Evolutionary conservation across 106 monocot species (phyloP).

Genomic region (Posidonia australis): DNA sequence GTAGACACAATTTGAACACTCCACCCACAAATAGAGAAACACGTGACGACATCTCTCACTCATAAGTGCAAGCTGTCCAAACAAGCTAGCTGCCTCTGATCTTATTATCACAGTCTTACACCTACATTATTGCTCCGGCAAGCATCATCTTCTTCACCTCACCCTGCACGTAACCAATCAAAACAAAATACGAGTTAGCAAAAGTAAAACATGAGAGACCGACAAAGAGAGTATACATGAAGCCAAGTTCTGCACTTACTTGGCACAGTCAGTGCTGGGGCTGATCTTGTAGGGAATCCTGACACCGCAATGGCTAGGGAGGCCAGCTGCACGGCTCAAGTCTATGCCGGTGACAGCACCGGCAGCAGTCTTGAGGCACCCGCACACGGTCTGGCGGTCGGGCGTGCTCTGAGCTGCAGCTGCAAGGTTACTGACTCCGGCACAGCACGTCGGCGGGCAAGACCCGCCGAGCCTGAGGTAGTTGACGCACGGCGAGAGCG

Average conservation of each 20-base stretch:
- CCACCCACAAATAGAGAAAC: neutral
- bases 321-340: neutral
- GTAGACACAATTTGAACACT: no score
- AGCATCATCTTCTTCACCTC: neutral
- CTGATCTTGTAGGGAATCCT: slow-evolving; percentile 23
- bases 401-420: neutral
- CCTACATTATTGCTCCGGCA: neutral
- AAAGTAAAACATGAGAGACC: neutral
- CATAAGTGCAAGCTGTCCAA: neutral
- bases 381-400: neutral
- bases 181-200: neutral
- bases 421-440: neutral
- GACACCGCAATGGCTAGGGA: slow-evolving; percentile 16
- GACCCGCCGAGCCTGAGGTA: slow-evolving; percentile 2
- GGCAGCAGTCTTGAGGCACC: slow-evolving; percentile 2
- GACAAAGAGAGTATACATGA: no score
- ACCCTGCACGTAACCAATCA: neutral
- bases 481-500: neutral
- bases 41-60: neutral
- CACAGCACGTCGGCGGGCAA: neutral
- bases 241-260: no score
- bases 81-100: no score
- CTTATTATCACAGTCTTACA: neutral
- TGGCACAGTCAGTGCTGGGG: slow-evolving; percentile 16
- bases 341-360: neutral